Evolutionary conservation across 805 yeast species (phyloP).

Genomic region (Ogataea pilisensis): DNA sequence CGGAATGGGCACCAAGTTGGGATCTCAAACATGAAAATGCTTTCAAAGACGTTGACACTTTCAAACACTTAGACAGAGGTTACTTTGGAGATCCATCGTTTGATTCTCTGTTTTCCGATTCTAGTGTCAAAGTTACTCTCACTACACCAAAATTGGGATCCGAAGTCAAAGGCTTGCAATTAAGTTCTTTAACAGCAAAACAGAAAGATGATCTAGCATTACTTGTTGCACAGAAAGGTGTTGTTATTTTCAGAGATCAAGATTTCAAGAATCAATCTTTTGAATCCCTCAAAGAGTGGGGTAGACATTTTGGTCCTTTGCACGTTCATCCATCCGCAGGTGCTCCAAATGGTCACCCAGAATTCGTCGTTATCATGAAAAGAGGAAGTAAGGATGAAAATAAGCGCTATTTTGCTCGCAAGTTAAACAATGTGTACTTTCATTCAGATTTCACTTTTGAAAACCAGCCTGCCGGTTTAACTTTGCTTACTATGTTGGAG

Average conservation of each 20-base stretch:
- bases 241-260: constrained; percentile 58
- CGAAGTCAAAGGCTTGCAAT: constrained; percentile 53
- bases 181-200: constrained; percentile 43
- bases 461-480: constrained; percentile 62
- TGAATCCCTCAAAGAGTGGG: constrained; percentile 43
- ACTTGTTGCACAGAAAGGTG: constrained; percentile 51
- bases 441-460: constrained; percentile 73
- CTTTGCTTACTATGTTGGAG: constrained; percentile 59
- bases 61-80: constrained; percentile 56
- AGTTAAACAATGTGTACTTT: constrained; percentile 43
- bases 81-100: constrained; percentile 49
- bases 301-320: constrained; percentile 59
- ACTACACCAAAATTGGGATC: constrained; percentile 67
- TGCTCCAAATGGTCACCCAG: constrained; percentile 52
- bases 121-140: constrained; percentile 29
- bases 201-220: constrained; percentile 66
- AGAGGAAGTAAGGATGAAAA: constrained; percentile 34
- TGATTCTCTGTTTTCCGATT: constrained; percentile 39
- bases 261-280: constrained; percentile 55
- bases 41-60: constrained; percentile 33
- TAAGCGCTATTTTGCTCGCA: constrained; percentile 29
- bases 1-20: constrained; percentile 65
- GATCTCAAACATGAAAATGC: constrained; percentile 46
- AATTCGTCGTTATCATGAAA: constrained; percentile 55
- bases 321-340: constrained; percentile 73